These are phyloP conservation scores for Fusarium floridanum DNA, from an alignment of 2,329 filamentous ascomycete species.

Conservation along the genomic window DNA sequence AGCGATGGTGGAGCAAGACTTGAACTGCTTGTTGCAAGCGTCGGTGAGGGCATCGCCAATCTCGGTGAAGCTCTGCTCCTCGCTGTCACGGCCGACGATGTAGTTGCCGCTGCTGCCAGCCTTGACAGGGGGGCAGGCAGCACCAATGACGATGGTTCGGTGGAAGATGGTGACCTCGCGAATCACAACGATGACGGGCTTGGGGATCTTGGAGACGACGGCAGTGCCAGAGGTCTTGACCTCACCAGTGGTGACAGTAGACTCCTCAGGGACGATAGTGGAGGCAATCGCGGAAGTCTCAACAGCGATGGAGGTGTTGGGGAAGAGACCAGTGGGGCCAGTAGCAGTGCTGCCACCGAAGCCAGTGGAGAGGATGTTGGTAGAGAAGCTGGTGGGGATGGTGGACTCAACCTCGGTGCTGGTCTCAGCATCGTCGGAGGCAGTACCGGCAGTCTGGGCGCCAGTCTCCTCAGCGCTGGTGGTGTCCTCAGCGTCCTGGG, in stretches of 20 bases:
- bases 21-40: constrained; percentile 46
- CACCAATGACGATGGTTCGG: constrained; percentile 41
- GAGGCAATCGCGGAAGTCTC: constrained; percentile 16
- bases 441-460: constrained; percentile 28
- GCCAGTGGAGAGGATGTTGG: constrained; percentile 37
- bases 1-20: constrained; percentile 38
- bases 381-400: constrained; percentile 15
- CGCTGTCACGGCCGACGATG: constrained; percentile 38
- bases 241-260: constrained; percentile 14
- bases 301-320: constrained; percentile 33
- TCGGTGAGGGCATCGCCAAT: constrained; percentile 40
- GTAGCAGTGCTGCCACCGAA: constrained; percentile 24
- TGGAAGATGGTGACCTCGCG: constrained; percentile 42
- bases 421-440: constrained; percentile 24
- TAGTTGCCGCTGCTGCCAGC: constrained; percentile 34
- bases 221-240: constrained; percentile 26
- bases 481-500: constrained; percentile 18
- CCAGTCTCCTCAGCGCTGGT: constrained; percentile 20
- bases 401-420: constrained; percentile 19
- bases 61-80: constrained; percentile 36
- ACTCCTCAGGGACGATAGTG: constrained; percentile 10
- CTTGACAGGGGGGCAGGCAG: constrained; percentile 45
- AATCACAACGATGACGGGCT: constrained; percentile 40
- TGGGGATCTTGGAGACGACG: constrained; percentile 30
- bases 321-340: constrained; percentile 30